Conservation (phyloP, 2,329 filamentous ascomycete species). For the Botrytis elliptica region DNA sequence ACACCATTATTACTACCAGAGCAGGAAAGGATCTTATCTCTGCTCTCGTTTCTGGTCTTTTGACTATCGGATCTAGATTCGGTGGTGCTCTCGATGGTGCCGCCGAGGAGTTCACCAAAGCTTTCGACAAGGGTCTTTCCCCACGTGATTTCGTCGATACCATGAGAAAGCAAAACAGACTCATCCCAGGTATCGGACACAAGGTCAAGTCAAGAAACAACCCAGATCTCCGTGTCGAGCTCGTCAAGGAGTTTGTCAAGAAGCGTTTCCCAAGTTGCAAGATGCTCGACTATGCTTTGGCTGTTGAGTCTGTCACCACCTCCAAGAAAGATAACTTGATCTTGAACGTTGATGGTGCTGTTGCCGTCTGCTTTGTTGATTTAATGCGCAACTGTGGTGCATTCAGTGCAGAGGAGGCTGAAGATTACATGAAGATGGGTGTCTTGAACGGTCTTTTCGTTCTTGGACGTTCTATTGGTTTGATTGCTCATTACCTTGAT, state of each 20-base stretch:
- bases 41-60: constrained; percentile 89
- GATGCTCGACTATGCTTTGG: constrained; percentile 97
- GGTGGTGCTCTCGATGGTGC: constrained; percentile 98
- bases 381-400: constrained; percentile 96
- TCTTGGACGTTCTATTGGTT: constrained; percentile 91
- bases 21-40: constrained; percentile 98
- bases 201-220: constrained; percentile 99
- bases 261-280: constrained; percentile 98
- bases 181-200: constrained; percentile 98
- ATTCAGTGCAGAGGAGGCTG: constrained; percentile 92
- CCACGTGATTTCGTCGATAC: constrained; percentile 98
- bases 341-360: constrained; percentile 96
- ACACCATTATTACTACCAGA: constrained; percentile 99
- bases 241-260: constrained; percentile 98
- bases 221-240: constrained; percentile 98
- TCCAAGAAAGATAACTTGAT: constrained; percentile 99
- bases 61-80: constrained; percentile 97
- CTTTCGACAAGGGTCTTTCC: constrained; percentile 96
- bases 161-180: constrained; percentile 99
- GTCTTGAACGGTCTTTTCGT: constrained; percentile 99
- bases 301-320: constrained; percentile 95
- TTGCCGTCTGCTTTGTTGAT: constrained; percentile 98
- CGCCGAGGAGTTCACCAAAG: constrained; percentile 97
- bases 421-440: constrained; percentile 99
- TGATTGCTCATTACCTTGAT: constrained; percentile 99